A percentile compares a stretch with the other conserved stretches of the same genome.
Evolutionary conservation across 2,329 filamentous ascomycete species (phyloP).

Genomic region (Didymella pinodella): DNA sequence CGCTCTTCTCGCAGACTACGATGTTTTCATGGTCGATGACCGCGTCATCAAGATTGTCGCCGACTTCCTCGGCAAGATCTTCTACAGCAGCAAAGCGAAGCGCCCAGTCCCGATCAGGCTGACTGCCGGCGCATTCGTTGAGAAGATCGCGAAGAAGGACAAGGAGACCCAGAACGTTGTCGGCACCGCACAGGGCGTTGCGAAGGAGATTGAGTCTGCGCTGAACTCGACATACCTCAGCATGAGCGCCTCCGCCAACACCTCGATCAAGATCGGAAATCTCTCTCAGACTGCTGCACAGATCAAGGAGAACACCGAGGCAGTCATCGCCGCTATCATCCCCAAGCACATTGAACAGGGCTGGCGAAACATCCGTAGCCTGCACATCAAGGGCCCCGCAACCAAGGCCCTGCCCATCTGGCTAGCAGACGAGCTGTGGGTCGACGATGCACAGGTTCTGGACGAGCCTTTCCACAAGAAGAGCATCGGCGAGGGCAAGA

Average conservation of each 20-base stretch:
- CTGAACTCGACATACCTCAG: conserved; percentile 80
- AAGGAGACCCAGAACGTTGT: conserved; percentile 52
- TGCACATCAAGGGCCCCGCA: conserved; percentile 90
- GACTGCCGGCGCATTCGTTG: conserved; percentile 68
- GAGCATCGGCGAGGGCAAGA: conserved; percentile 36
- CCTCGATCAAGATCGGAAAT: conserved; percentile 79
- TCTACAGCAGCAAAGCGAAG: conserved; percentile 85
- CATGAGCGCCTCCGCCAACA: conserved; percentile 79
- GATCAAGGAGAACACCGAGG: conserved; percentile 80
- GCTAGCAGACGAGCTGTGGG: conserved; percentile 91
- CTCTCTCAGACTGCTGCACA: conserved; percentile 78
- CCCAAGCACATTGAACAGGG: conserved; percentile 84
- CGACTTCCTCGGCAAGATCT: conserved; percentile 84
- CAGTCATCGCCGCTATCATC: conserved; percentile 68
- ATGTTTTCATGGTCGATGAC: conserved; percentile 93
- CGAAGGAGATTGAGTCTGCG: conserved; percentile 81
- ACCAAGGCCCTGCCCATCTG: conserved; percentile 93
- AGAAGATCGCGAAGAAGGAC: conserved; percentile 55
- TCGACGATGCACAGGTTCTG: conserved; percentile 77
- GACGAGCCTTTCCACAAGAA: conserved; percentile 54
- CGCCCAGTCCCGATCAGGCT: conserved; percentile 85
- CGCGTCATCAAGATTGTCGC: conserved; percentile 78
- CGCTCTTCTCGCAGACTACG: conserved; percentile 84
- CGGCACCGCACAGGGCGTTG: conserved; percentile 71
- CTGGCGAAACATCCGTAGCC: conserved; percentile 82